A percentile compares a stretch with the other conserved stretches of the same genome.
These are phyloP conservation scores for Pulchroboletus neoregius DNA, from an alignment of 1,284 basidiomycete genomes.

Conservation along the genomic window DNA sequence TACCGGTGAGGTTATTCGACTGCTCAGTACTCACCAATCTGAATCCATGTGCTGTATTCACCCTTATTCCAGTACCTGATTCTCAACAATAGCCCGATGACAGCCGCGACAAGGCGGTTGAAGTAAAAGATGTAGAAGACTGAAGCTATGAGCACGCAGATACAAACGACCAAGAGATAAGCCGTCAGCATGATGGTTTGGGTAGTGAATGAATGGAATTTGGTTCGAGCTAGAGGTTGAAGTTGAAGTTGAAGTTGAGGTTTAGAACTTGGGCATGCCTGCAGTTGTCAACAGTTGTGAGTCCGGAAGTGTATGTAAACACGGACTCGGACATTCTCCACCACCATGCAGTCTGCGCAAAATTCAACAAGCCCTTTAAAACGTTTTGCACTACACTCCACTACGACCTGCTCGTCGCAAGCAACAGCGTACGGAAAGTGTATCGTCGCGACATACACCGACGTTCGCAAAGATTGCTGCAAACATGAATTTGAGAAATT, in stretches of 20 bases:
- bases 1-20: neutral
- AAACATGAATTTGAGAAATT: slow-evolving; percentile 75
- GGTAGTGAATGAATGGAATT: slow-evolving; percentile 7
- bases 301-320: neutral
- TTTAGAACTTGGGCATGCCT: slow-evolving; percentile 8
- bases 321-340: neutral
- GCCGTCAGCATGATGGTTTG: slow-evolving; percentile 53
- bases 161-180: slow-evolving; percentile 65
- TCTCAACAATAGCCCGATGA: slow-evolving; percentile 59
- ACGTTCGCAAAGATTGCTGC: slow-evolving; percentile 74
- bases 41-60: slow-evolving; percentile 68
- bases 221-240: neutral
- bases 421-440: slow-evolving; percentile 78
- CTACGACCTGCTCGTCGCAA: slow-evolving; percentile 63
- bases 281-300: neutral
- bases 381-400: slow-evolving; percentile 63
- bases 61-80: slow-evolving; percentile 69
- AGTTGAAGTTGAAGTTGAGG: neutral
- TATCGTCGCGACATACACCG: slow-evolving; percentile 69
- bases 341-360: slow-evolving; percentile 23
- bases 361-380: slow-evolving; percentile 45
- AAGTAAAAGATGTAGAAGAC: slow-evolving; percentile 85
- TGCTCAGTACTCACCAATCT: slow-evolving; percentile 55
- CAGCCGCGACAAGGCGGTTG: slow-evolving; percentile 75
- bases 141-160: slow-evolving; percentile 68